These are phyloP conservation scores for Coprinopsis strossmayeri DNA, from an alignment of 768 basidiomycete genomes.

Conservation along the genomic window DNA sequence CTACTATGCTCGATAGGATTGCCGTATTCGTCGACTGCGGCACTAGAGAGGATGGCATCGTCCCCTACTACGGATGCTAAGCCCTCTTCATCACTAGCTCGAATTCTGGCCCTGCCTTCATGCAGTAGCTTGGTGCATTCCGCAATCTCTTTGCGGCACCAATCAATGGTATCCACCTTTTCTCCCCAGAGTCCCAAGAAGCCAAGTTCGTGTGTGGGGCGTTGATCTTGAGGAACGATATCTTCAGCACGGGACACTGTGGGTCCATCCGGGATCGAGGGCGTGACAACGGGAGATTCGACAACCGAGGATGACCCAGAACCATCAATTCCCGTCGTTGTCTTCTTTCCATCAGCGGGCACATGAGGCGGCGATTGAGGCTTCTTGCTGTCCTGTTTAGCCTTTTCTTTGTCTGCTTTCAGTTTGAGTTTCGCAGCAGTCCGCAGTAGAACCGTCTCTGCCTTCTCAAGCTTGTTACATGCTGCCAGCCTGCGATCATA, in stretches of 20 bases:
- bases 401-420: constrained; percentile 43
- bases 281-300: constrained; percentile 9
- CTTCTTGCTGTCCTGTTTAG: constrained; percentile 19
- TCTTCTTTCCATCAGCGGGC: neutral
- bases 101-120: constrained; percentile 35
- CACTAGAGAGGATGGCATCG: neutral
- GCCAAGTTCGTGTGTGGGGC: constrained; percentile 76
- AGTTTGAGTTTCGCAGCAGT: constrained; percentile 68
- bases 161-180: constrained; percentile 92
- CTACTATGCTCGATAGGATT: neutral
- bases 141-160: constrained; percentile 73
- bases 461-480: constrained; percentile 75
- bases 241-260: constrained; percentile 10
- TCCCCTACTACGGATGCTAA: constrained; percentile 3
- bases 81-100: constrained; percentile 21
- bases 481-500: constrained; percentile 73
- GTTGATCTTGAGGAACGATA: constrained; percentile 57
- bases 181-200: constrained; percentile 61
- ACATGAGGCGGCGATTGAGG: constrained; percentile 6
- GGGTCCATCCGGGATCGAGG: constrained; percentile 16
- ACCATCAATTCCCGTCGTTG: neutral
- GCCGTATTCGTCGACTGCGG: neutral
- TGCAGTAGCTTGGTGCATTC: constrained; percentile 47
- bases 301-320: constrained; percentile 8
- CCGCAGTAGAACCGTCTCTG: constrained; percentile 72